A percentile compares a stretch with the other conserved stretches of the same genome.
phyloP scores from a whole-genome alignment of 768 basidiomycete species.

The Pisolithus microcarpus region DNA sequence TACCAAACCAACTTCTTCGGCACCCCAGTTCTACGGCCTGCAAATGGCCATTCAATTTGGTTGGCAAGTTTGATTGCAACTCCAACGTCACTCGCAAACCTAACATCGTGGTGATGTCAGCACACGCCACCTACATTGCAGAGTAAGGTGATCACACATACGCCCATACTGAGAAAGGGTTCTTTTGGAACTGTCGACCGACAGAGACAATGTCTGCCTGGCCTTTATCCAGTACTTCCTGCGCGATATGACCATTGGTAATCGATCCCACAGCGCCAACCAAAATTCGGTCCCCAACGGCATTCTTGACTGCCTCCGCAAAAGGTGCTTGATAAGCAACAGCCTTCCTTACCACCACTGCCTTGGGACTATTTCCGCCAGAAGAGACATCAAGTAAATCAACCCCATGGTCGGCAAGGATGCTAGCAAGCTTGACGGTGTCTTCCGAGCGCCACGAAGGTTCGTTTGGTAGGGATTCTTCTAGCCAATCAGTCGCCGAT shows the following conservation, averaged over 20 bases:
- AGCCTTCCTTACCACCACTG: slow-evolving; percentile 21
- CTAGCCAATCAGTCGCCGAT: slow-evolving; percentile 71
- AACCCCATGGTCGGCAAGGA: slow-evolving; percentile 58
- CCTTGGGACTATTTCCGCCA: neutral
- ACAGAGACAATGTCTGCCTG: slow-evolving; percentile 43
- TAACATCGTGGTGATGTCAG: neutral
- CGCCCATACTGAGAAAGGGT: slow-evolving; percentile 43
- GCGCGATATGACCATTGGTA: slow-evolving; percentile 34
- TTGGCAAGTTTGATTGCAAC: neutral
- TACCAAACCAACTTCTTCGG: neutral
- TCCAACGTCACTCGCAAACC: neutral
- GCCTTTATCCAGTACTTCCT: slow-evolving; percentile 36
- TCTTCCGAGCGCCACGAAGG: slow-evolving; percentile 66
- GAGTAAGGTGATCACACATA: slow-evolving; percentile 10
- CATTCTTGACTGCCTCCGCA: slow-evolving; percentile 46
- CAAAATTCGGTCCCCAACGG: slow-evolving; percentile 32
- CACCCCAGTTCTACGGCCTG: neutral
- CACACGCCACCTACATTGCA: neutral
- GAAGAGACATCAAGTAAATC: neutral
- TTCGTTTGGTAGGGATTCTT: slow-evolving; percentile 48
- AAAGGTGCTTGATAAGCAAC: slow-evolving; percentile 51
- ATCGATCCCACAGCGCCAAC: slow-evolving; percentile 24
- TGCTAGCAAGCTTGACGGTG: slow-evolving; percentile 51
- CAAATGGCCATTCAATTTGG: neutral
- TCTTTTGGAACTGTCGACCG: slow-evolving; percentile 52